These are phyloP conservation scores for Mortierella sp. DNA, from an alignment of 371 early-diverging fungal genomes.

Conservation along the genomic window DNA sequence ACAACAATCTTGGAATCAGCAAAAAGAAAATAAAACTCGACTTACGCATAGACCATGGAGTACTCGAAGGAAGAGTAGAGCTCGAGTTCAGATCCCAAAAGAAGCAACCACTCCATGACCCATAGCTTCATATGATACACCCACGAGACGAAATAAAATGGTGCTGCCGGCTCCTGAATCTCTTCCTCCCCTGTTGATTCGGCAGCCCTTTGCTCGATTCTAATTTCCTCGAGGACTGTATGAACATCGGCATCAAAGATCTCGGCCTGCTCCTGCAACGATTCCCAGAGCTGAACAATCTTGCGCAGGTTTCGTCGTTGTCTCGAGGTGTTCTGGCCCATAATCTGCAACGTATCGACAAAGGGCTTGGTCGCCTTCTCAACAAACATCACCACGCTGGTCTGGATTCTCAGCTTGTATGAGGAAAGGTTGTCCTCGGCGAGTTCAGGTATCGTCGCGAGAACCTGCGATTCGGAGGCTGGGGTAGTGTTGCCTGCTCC, in stretches of 20 bases:
- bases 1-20: not conserved
- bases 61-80: constrained; percentile 80
- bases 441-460: constrained; percentile 8
- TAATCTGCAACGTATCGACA: constrained; percentile 71
- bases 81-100: constrained; percentile 81
- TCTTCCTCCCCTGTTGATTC: not conserved
- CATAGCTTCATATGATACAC: constrained; percentile 76
- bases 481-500: not conserved
- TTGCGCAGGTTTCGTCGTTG: constrained; percentile 78
- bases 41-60: constrained; percentile 77
- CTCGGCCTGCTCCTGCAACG: constrained; percentile 73
- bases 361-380: constrained; percentile 64
- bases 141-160: constrained; percentile 82
- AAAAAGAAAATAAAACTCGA: not conserved
- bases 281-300: constrained; percentile 75
- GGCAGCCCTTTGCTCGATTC: constrained; percentile 24
- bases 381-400: constrained; percentile 26
- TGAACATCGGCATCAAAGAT: constrained; percentile 56
- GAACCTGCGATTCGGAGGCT: not conserved
- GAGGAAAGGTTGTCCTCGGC: constrained; percentile 15
- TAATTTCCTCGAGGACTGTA: constrained; percentile 40
- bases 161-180: constrained; percentile 27
- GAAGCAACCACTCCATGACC: constrained; percentile 71
- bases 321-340: constrained; percentile 80
- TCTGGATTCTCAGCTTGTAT: constrained; percentile 23